phyloP scores from a whole-genome alignment of 805 yeast species.

The Saturnispora ahearnii region DNA sequence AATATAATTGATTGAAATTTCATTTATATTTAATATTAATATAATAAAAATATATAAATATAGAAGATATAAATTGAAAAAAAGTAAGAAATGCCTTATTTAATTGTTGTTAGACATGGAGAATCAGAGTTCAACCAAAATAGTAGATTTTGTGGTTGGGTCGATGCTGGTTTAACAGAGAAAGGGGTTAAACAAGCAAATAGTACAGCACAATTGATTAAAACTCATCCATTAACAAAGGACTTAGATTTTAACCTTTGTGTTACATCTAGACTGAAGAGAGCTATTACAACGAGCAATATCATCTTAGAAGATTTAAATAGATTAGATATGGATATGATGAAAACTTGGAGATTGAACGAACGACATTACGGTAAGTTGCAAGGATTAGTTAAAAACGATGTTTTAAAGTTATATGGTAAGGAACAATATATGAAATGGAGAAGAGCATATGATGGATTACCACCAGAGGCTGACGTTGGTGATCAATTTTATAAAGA shows the following conservation, averaged over 20 bases:
- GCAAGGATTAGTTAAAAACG: conserved; percentile 70
- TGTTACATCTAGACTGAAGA: conserved; percentile 57
- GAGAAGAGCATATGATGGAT: conserved; percentile 73
- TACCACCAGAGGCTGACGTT: conserved; percentile 43
- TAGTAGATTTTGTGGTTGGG: conserved; percentile 80
- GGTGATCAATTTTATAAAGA: conserved; percentile 33
- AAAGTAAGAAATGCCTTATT: conserved; percentile 13
- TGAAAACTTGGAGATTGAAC: conserved; percentile 70
- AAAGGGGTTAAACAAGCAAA: conserved; percentile 62
- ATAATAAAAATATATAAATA: no score
- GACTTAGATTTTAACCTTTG: conserved; percentile 26
- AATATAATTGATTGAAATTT: not conserved
- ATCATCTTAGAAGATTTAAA: conserved; percentile 52
- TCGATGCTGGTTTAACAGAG: conserved; percentile 60
- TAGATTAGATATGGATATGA: conserved; percentile 38
- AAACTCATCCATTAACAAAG: conserved; percentile 37
- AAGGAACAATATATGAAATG: conserved; percentile 65
- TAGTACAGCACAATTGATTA: conserved; percentile 47
- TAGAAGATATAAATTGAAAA: no score
- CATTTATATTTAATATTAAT: no score
- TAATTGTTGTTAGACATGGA: conserved; percentile 70
- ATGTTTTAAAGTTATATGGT: conserved; percentile 57
- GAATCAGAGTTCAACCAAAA: conserved; percentile 72
- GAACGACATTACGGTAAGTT: conserved; percentile 80
- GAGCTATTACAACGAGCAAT: conserved; percentile 70